Percentiles rank a stretch among this genome's conserved stretches.
These are phyloP conservation scores for Linnemannia elongata DNA, from an alignment of 192 early-diverging fungal species.

Conservation along the genomic window DNA sequence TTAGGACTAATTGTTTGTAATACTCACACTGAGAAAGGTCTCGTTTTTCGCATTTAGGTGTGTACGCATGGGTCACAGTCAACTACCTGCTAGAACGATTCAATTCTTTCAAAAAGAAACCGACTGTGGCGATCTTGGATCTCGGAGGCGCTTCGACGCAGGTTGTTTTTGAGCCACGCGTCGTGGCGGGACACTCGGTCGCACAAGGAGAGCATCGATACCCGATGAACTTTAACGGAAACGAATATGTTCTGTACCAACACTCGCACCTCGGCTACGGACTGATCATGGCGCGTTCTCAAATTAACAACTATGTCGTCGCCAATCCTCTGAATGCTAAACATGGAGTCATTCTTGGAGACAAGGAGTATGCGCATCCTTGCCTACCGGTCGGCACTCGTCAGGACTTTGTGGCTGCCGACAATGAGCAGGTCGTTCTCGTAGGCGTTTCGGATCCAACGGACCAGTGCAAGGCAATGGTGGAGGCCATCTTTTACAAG, in stretches of 20 bases:
- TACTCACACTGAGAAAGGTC: not conserved
- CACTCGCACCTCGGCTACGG: conserved; percentile 97
- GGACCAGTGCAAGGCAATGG: conserved; percentile 64
- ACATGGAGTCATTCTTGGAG: conserved; percentile 28
- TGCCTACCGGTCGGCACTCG: conserved; percentile 53
- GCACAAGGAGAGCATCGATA: conserved; percentile 81
- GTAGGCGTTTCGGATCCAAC: conserved; percentile 72
- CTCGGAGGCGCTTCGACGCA: conserved; percentile 98
- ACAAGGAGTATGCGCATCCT: conserved; percentile 65
- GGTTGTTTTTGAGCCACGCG: conserved; percentile 93
- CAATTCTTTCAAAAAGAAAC: conserved; percentile 63
- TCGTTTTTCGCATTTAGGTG: conserved; percentile 58
- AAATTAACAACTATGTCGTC: conserved; percentile 73
- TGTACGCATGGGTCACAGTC: conserved; percentile 98
- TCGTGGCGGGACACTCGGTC: conserved; percentile 54
- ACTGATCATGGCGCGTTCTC: conserved; percentile 88
- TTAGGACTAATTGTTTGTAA: not conserved
- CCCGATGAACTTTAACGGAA: conserved; percentile 79
- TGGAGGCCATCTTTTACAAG: conserved; percentile 83
- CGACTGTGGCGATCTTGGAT: conserved; percentile 94
- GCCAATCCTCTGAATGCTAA: conserved; percentile 33
- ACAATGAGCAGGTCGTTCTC: conserved; percentile 54
- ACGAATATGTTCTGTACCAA: conserved; percentile 90
- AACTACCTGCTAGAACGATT: conserved; percentile 89
- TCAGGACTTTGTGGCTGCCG: conserved; percentile 25